Evolutionary conservation across 148 eudicot genomes (phyloP).

Genomic region (Heliosperma pusillum): DNA sequence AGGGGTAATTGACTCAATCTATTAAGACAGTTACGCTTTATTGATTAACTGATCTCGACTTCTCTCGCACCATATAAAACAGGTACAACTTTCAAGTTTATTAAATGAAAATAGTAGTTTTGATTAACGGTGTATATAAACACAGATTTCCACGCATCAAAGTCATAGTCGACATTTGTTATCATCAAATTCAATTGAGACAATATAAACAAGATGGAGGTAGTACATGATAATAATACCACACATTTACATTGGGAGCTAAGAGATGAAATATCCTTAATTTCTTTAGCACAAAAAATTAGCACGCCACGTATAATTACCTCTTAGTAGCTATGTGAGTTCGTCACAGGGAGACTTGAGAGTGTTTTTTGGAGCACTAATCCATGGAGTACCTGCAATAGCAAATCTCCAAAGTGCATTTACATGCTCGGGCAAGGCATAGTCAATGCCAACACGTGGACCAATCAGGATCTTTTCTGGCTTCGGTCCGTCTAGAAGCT

Average conservation of each 20-base stretch:
- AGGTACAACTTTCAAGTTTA: too few relatives aligned
- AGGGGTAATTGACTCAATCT: too few relatives aligned
- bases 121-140: too few relatives aligned
- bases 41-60: too few relatives aligned
- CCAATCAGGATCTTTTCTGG: slow-evolving; percentile 79
- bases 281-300: not conserved
- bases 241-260: not conserved
- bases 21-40: too few relatives aligned
- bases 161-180: not conserved
- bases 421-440: slow-evolving; percentile 77
- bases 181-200: not conserved
- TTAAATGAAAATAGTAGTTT: too few relatives aligned
- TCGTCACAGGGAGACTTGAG: slow-evolving; percentile 40
- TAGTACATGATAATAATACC: not conserved
- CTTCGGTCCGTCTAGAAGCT: slow-evolving; percentile 75
- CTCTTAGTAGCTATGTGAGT: not conserved
- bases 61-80: too few relatives aligned
- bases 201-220: not conserved
- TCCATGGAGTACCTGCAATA: slow-evolving; percentile 71
- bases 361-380: slow-evolving; percentile 88
- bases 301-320: slow-evolving; percentile 7
- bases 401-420: slow-evolving; percentile 91
- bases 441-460: slow-evolving; percentile 89
- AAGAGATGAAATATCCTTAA: not conserved
- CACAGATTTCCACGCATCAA: too few relatives aligned